These are phyloP conservation scores for Acaromyces ingoldii DNA, from an alignment of 1,284 basidiomycete genomes.

Conservation along the genomic window DNA sequence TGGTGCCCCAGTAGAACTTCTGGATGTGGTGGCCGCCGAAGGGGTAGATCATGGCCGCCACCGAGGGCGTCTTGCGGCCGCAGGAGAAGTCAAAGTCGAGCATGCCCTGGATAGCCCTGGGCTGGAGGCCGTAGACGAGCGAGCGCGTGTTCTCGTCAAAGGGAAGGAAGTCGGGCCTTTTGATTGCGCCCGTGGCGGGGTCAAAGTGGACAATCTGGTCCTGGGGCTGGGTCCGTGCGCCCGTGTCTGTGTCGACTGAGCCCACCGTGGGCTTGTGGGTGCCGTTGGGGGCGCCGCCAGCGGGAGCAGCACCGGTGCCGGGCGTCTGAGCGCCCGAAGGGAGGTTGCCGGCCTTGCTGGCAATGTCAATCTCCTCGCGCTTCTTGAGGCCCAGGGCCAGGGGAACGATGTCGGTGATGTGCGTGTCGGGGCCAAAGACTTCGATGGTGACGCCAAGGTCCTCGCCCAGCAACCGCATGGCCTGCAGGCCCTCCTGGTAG, in stretches of 20 bases:
- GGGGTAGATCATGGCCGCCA: constrained; percentile 99
- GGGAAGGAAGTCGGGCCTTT: constrained; percentile 43
- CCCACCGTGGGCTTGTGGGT: constrained; percentile 59
- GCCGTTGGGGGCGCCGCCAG: constrained; percentile 33
- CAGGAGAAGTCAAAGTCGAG: constrained; percentile 99
- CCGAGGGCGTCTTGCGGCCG: constrained; percentile 83
- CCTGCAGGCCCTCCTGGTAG: constrained; percentile 99
- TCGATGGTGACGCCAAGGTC: constrained; percentile 94
- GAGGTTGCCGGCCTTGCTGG: constrained; percentile 52
- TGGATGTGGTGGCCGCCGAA: constrained; percentile 99
- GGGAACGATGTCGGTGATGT: constrained; percentile 97
- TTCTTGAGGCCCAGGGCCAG: constrained; percentile 77
- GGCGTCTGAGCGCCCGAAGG: constrained; percentile 38
- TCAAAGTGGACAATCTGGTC: constrained; percentile 85
- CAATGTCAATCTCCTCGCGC: constrained; percentile 44
- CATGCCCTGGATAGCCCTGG: constrained; percentile 99
- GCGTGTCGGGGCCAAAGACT: constrained; percentile 92
- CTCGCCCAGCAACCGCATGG: constrained; percentile 96
- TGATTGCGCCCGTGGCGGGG: constrained; percentile 15
- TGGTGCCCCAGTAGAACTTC: constrained; percentile 99
- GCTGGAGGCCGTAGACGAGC: constrained; percentile 96
- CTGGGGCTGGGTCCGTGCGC: constrained; percentile 73
- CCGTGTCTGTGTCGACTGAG: constrained; percentile 64
- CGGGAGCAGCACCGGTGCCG: constrained; percentile 12
- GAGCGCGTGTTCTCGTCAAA: constrained; percentile 85